Conservation (phyloP, 345 rosid species). For the Chamaenerion angustifolium region DNA sequence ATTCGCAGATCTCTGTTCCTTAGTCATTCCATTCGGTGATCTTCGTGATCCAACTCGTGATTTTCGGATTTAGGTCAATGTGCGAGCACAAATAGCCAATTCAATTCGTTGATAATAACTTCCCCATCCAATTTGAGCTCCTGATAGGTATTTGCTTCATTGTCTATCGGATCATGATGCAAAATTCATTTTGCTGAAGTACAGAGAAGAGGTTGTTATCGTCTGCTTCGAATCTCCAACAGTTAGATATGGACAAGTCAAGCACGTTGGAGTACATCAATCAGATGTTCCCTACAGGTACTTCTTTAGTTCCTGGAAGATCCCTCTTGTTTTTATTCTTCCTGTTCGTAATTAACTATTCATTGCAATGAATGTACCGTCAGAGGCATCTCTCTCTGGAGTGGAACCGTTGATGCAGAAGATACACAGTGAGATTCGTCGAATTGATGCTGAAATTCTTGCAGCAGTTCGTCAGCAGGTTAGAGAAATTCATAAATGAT, state of each 20-base stretch:
- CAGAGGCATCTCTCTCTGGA: constrained; percentile 96
- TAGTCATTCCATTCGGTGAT: background rate
- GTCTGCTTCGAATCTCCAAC: background rate
- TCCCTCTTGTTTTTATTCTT: background rate
- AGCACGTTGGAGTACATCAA: constrained; percentile 92
- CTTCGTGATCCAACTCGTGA: background rate
- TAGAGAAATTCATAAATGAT: background rate
- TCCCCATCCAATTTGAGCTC: no score
- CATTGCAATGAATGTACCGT: constrained; percentile 1
- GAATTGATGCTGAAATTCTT: constrained; percentile 80
- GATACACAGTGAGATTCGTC: constrained; percentile 87
- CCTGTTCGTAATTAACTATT: background rate
- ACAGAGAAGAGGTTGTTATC: background rate
- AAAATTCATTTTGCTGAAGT: background rate
- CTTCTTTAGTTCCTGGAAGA: background rate
- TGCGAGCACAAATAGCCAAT: background rate
- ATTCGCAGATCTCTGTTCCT: background rate
- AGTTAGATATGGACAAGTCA: constrained; percentile 64
- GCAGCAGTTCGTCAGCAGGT: constrained; percentile 99
- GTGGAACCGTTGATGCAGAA: constrained; percentile 97
- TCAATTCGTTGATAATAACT: no score
- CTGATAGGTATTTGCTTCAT: no score
- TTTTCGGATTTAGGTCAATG: background rate
- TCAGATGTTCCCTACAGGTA: constrained; percentile 99
- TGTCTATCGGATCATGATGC: background rate